A percentile compares a stretch with the other conserved stretches of the same genome.
Evolutionary conservation across 2,329 filamentous ascomycete genomes (phyloP).

Genomic region (Trichoderma koningii): DNA sequence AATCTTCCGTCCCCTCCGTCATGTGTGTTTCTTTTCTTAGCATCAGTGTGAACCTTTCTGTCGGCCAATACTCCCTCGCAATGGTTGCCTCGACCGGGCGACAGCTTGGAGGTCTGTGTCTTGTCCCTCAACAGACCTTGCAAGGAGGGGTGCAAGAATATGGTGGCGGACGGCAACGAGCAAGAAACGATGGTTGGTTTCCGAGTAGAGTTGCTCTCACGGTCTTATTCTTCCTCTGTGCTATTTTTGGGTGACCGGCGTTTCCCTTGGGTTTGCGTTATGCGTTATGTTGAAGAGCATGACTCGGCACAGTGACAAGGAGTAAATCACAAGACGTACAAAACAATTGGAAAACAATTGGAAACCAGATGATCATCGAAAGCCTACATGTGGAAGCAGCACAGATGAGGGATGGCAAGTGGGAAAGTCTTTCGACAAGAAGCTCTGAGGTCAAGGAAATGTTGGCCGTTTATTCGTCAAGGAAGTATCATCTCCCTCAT

Average conservation of each 20-base stretch:
- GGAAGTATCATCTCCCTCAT: not conserved
- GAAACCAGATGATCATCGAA: not conserved
- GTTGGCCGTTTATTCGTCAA: not conserved
- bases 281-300: not conserved
- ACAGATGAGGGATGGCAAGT: not conserved
- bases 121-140: too few species aligned
- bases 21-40: not conserved
- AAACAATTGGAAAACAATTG: not conserved
- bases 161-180: not conserved
- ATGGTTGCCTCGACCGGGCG: not conserved
- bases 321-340: not conserved
- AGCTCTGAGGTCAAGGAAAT: not conserved
- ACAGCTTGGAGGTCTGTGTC: not conserved
- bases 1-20: too few species aligned
- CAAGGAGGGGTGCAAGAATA: not conserved
- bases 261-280: not conserved
- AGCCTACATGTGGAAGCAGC: not conserved
- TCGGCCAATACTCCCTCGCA: not conserved
- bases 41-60: not conserved
- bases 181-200: too few species aligned
- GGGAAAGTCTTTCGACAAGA: not conserved
- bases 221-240: not conserved
- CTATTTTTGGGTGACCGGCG: not conserved
- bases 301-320: not conserved
- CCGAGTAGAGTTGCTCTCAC: not conserved